Evolutionary conservation across 2,329 filamentous ascomycete species (phyloP).

Genomic region (Colletotrichum endophyticum): DNA sequence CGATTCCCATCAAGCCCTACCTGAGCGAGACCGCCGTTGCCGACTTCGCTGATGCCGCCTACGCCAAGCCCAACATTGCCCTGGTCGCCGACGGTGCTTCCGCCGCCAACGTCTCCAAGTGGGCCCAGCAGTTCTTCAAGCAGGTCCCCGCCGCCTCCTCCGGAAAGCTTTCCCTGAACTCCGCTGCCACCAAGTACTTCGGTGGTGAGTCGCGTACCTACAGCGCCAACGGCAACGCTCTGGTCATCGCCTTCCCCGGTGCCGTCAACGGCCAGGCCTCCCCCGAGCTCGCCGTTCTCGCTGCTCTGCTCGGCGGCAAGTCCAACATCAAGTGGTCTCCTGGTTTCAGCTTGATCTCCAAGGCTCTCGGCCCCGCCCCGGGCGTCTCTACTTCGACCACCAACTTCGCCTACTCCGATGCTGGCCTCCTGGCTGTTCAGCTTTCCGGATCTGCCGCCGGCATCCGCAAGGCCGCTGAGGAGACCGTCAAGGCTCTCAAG

Average conservation of each 20-base stretch:
- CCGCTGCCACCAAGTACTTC: constrained; percentile 80
- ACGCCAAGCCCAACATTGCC: constrained; percentile 88
- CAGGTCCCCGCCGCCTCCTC: constrained; percentile 62
- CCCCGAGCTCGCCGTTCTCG: constrained; percentile 87
- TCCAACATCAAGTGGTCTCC: constrained; percentile 94
- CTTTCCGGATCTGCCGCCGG: constrained; percentile 76
- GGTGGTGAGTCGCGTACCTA: constrained; percentile 93
- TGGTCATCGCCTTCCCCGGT: constrained; percentile 92
- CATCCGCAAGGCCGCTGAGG: constrained; percentile 76
- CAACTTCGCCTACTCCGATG: constrained; percentile 90
- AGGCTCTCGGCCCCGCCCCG: constrained; percentile 71
- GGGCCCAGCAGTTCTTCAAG: constrained; percentile 93
- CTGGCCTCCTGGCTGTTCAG: constrained; percentile 85
- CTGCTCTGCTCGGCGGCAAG: constrained; percentile 87
- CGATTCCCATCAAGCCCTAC: constrained; percentile 79
- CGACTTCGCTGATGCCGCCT: constrained; percentile 78
- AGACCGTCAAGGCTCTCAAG: constrained; percentile 83
- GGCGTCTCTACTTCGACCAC: constrained; percentile 74
- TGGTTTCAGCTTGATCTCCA: constrained; percentile 89
- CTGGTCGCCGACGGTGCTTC: constrained; percentile 89
- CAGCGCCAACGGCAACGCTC: constrained; percentile 76
- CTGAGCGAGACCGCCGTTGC: constrained; percentile 77
- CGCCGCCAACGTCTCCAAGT: constrained; percentile 79
- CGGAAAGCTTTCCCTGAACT: constrained; percentile 59
- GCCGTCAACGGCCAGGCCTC: constrained; percentile 83